These are phyloP conservation scores for Puccinia hordei DNA, from an alignment of 1,284 basidiomycete species.

Conservation along the genomic window DNA sequence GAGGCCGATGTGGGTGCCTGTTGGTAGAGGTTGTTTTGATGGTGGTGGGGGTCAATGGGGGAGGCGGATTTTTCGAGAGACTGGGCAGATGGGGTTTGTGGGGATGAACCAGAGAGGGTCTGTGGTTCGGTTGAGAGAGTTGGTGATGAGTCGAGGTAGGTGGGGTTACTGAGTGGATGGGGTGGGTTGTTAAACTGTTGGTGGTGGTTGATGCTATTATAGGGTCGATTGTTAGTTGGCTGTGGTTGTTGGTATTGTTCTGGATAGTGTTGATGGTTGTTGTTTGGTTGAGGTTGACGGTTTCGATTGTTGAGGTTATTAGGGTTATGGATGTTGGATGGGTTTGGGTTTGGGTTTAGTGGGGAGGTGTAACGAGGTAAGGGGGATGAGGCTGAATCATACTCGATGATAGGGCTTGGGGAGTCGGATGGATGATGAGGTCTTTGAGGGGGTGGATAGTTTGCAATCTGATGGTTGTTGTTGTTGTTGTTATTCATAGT, in stretches of 20 bases:
- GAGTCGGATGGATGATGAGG: not conserved
- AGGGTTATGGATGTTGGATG: too few species aligned
- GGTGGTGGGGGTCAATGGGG: slow-evolving; percentile 14
- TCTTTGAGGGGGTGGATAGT: not conserved
- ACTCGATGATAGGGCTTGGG: not conserved
- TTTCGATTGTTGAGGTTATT: not conserved
- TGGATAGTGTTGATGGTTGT: not conserved
- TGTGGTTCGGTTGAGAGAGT: slow-evolving; percentile 6
- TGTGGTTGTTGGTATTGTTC: slow-evolving; percentile 6
- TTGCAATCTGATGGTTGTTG: not conserved
- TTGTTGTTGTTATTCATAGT: too few species aligned
- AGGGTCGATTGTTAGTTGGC: not conserved
- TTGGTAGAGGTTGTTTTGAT: slow-evolving; percentile 23
- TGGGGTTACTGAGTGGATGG: slow-evolving; percentile 46
- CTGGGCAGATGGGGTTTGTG: slow-evolving; percentile 9
- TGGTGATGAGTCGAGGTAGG: slow-evolving; percentile 41
- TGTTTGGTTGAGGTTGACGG: not conserved
- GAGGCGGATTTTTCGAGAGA: slow-evolving; percentile 12
- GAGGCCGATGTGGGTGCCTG: slow-evolving; percentile 11
- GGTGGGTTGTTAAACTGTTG: slow-evolving; percentile 5
- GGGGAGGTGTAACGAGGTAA: slow-evolving; percentile 17
- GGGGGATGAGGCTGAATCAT: slow-evolving; percentile 11
- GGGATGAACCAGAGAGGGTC: slow-evolving; percentile 9
- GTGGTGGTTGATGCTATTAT: not conserved
- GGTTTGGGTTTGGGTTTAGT: not conserved